Evolutionary conservation across 441 rosid species (phyloP), one percentile per base, ranked within the genome.

Genomic region (Breynia disticha): DNA sequence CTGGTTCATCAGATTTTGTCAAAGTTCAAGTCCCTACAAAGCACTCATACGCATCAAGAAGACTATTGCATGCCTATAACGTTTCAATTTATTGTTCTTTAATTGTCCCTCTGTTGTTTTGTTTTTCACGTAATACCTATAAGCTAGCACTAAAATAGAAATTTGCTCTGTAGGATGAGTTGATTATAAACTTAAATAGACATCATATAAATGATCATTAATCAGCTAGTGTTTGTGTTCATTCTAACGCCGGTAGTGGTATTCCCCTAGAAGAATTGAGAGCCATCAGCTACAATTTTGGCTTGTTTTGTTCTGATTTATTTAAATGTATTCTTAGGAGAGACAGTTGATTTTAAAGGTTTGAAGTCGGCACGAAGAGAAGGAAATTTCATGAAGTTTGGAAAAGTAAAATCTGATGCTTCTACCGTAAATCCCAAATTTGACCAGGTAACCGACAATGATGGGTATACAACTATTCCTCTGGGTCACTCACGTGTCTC

Each of bases 371-470:
- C 74, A 15, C 79, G 79, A 52, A 84, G 75, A 60, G 91, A 70
- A 53, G 76, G 72, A 32, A 78, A 66, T 69, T 45, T 74, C 39
- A 72, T 78, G 17, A 90, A 82, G 75, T 67, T 82, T 56, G 94
- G 76, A 42, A 85, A 77, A 69, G 48, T 76, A 56, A 79, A 79
- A 68, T 51, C 84, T 41, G 91, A 78, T 53, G 57, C 54, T 65
- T 57, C 81, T 17, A 76, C 68, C 37, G 55, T 54, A 47, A 71
- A 71, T 51, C 62, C 79, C 45, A 76, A 68, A 66, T 28, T 44
- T 28, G 67, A 73, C n/a, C 73, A 54, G 63, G 71, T 62, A 22
- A 63, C 54, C 54, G 56, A 32, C 52, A 52, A 58, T 47, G 86
- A 70, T 59, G 79, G 54, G 49, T 52, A 55, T 54, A 79, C 75